Evolutionary conservation across 169 alveolate species (phyloP).

Genomic region (Cryptosporidium meleagridis): DNA sequence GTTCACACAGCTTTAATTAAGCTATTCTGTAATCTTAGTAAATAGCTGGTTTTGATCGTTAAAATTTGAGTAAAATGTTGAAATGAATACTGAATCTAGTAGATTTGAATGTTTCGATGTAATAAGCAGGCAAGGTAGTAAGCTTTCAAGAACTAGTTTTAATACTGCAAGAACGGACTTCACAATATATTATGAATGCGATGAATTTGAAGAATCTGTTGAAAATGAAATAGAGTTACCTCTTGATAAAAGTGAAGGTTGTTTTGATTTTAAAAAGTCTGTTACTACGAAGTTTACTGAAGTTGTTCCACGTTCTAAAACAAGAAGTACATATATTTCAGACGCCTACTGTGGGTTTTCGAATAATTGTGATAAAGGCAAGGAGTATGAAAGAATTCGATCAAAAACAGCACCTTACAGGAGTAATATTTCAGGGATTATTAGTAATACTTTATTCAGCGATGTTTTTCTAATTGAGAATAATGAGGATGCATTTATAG

Average conservation of each 20-base stretch:
- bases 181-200: slow-evolving; percentile 34
- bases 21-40: too few relatives aligned
- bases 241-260: too few relatives aligned
- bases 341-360: neutral
- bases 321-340: neutral
- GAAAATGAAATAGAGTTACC: neutral
- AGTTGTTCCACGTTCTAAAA: neutral
- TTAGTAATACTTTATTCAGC: neutral
- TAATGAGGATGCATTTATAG: neutral
- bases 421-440: neutral
- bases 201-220: neutral
- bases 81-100: neutral
- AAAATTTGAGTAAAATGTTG: neutral
- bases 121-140: slow-evolving; percentile 56
- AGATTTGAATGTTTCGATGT: slow-evolving; percentile 59
- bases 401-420: slow-evolving; percentile 8
- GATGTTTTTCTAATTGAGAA: neutral
- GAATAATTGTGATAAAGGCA: neutral
- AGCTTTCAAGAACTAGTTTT: slow-evolving; percentile 54
- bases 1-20: neutral
- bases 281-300: slow-evolving; percentile 11
- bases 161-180: slow-evolving; percentile 41
- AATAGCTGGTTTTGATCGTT: neutral
- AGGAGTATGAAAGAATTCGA: neutral
- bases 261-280: neutral